Evolutionary conservation across 73 alveolate species (phyloP).

Genomic region (Vitrella brassicaformis): DNA sequence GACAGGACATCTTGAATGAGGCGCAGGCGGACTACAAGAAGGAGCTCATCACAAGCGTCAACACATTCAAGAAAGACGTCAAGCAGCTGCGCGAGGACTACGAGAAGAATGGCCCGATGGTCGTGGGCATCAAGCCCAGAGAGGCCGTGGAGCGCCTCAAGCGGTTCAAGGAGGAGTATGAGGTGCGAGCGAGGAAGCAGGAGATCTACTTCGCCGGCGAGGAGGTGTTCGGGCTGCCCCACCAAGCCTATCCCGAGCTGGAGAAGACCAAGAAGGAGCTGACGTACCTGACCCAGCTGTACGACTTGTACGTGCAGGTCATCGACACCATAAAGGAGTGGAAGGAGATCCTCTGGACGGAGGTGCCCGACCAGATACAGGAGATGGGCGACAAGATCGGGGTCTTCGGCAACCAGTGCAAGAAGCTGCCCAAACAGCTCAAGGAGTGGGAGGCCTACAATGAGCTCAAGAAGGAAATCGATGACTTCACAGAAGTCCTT

Average conservation of each 20-base stretch:
- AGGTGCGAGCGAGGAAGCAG: conserved; percentile 73
- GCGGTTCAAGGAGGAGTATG: conserved; percentile 82
- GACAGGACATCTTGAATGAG: conserved; percentile 46
- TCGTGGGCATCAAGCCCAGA: conserved; percentile 83
- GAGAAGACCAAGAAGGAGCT: conserved; percentile 72
- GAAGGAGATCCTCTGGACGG: conserved; percentile 84
- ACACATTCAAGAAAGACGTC: conserved; percentile 77
- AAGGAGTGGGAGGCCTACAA: conserved; percentile 92
- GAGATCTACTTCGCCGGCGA: conserved; percentile 76
- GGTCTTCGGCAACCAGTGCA: conserved; percentile 69
- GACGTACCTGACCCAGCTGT: conserved; percentile 63
- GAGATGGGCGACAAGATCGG: conserved; percentile 63
- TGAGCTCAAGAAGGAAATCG: conserved; percentile 82
- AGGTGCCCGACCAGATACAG: conserved; percentile 68
- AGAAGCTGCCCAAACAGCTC: conserved; percentile 81
- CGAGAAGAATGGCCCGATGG: conserved; percentile 95
- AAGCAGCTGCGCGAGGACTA: conserved; percentile 84
- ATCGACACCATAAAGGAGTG: conserved; percentile 76
- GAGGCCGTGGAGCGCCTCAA: conserved; percentile 90
- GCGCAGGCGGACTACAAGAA: conserved; percentile 49
- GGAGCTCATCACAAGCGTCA: conserved; percentile 46
- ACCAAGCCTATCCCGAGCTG: conserved; percentile 64
- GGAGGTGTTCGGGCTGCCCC: conserved; percentile 67
- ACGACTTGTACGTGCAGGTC: conserved; percentile 58
- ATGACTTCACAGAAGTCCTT: conserved; percentile 70